Evolutionary conservation across 2,329 filamentous ascomycete species (phyloP).

Genomic region (Dactylellina leptospora): DNA sequence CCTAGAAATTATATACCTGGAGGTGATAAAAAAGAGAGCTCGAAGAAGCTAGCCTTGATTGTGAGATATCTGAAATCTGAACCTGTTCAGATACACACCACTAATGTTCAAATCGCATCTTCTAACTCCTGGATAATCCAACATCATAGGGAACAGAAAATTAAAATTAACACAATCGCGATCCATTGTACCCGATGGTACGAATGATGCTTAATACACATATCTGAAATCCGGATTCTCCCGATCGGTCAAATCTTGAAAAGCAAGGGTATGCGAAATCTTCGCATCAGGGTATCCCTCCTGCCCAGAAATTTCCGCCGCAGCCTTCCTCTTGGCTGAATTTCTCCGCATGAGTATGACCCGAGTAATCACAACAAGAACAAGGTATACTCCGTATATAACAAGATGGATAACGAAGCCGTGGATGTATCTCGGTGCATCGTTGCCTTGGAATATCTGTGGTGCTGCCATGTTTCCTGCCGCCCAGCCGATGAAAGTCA

Average conservation of each 20-base stretch:
- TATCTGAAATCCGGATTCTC: constrained; percentile 70
- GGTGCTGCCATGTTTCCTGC: constrained; percentile 73
- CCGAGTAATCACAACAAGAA: constrained; percentile 69
- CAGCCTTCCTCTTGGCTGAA: constrained; percentile 63
- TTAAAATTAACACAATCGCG: too few species aligned
- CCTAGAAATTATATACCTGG: too few species aligned
- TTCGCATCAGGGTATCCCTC: constrained; percentile 62
- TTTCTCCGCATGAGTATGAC: constrained; percentile 70
- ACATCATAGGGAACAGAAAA: too few species aligned
- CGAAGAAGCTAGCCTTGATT: too few species aligned
- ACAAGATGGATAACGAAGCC: constrained; percentile 75
- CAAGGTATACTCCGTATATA: constrained; percentile 75
- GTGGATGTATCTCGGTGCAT: constrained; percentile 73
- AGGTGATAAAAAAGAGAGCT: too few species aligned
- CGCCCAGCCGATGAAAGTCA: constrained; percentile 76
- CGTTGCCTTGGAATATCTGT: constrained; percentile 70
- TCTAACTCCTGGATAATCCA: too few species aligned
- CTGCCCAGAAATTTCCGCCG: too few species aligned
- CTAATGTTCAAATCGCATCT: too few species aligned
- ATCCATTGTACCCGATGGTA: too few species aligned
- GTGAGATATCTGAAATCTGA: too few species aligned
- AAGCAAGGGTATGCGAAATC: constrained; percentile 65
- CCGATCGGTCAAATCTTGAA: constrained; percentile 72
- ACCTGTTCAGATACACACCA: too few species aligned
- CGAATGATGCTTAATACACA: constrained; percentile 64